Evolutionary conservation across 1,284 basidiomycete species (phyloP), one percentile per base, ranked within the genome.

Genomic region (Cryptococcus sp.): DNA sequence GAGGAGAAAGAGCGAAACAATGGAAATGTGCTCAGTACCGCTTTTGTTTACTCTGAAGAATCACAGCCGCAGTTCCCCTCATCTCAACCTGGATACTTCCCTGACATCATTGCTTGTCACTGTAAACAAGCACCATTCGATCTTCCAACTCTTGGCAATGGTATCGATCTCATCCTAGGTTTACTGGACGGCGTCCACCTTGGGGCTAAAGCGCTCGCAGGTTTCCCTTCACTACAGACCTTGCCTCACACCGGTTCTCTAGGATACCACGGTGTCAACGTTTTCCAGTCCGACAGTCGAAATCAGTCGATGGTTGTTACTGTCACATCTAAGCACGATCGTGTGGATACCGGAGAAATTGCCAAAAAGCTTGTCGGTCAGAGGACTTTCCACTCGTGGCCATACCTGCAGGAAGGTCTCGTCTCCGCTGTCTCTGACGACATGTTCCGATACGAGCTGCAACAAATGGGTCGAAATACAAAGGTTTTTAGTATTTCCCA

Each of bases 201-300:
- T 8, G 95, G 95, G 44, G 83, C 83, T 7, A 83, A 88, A 30
- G 90, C 93, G 1, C 82, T 98, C 5, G 92, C 96, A 0, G 95
- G 96, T 15, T 98, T 98, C 83, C 95, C 95, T 0, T 94, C 92
- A 0, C 80, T 98, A 34, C 84, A 95, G 63, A 98, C 93, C 0
- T 81, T 98, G 3, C 89, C 89, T 0, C 84, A 93, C 71, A 84
- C 83, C 4, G 86, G 87, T 2, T 78, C 81, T 23, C 81, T 98
- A 7, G 90, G 86, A 13, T 83, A 85, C 74, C 94, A 98, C 70
- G 85, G 88, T 37, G 93, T 98, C 65, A 97, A 92, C 69, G 86
- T 98, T 6, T 96, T 98, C 77, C 90, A 93, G 53, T 81, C 85
- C 4, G 93, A 96, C 71, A 90, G 86, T 60, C 83, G 86, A 43